Evolutionary conservation across 2,329 filamentous ascomycete genomes (phyloP).

Genomic region (Penicillium vulpinum): DNA sequence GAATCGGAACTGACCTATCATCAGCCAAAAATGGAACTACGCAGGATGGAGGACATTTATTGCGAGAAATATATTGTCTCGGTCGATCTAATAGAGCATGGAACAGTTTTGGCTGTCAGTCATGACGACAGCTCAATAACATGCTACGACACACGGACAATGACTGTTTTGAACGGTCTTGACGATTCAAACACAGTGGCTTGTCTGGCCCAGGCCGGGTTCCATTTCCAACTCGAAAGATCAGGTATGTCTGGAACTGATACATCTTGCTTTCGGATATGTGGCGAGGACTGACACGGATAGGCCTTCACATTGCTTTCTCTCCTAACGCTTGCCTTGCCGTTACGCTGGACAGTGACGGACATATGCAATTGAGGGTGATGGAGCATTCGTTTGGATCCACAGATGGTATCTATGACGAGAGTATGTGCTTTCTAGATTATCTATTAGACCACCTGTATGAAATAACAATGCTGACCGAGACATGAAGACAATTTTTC

Average conservation of each 20-base stretch:
- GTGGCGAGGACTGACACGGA: conserved; percentile 13
- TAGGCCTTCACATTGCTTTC: conserved; percentile 41
- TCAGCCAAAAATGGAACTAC: conserved; percentile 55
- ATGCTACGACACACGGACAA: conserved; percentile 72
- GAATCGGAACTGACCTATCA: conserved; percentile 16
- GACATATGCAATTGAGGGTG: conserved; percentile 39
- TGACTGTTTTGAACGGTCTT: conserved; percentile 67
- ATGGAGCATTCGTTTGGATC: conserved; percentile 45
- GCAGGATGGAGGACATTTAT: conserved; percentile 66
- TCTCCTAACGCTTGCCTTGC: conserved; percentile 48
- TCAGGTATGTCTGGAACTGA: conserved; percentile 54
- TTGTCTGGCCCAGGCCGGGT: conserved; percentile 74
- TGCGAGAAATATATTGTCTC: conserved; percentile 71
- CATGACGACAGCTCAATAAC: conserved; percentile 81
- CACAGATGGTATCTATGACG: conserved; percentile 37
- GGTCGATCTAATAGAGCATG: conserved; percentile 67
- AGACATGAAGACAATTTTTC: conserved; percentile 38
- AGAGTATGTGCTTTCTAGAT: conserved; percentile 31
- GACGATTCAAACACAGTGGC: conserved; percentile 65
- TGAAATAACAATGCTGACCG: neutral
- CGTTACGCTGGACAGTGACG: conserved; percentile 40
- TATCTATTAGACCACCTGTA: neutral
- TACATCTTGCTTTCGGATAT: neutral
- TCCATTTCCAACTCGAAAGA: conserved; percentile 66
- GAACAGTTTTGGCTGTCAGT: conserved; percentile 69